Base-by-base conservation (phyloP, 192 early-diverging fungal genomes). In the Umbelopsis sp. region DNA sequence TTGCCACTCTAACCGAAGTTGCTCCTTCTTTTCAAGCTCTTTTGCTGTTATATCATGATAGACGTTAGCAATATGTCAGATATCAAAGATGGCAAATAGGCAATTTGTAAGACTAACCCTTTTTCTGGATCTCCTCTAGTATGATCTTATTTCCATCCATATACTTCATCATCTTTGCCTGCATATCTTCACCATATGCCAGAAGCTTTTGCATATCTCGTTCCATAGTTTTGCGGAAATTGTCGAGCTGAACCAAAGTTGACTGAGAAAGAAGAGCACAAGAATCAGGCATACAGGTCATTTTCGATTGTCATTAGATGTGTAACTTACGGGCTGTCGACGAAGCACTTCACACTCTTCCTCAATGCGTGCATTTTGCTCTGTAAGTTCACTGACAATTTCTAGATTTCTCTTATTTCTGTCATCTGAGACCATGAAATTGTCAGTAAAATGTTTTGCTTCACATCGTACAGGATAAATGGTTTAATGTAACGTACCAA, bases 151-250 rank as follows among this genome's bases (percentile, higher is more conserved):
- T 62, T 9, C 56, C 56, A 34, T 62, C 56, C 3, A 62, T 26
- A n/a, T 62, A 62, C 29, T 62, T 62, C 29, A 62, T 31, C 56
- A 62, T 62, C 26, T 62, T 62, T 8, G 4, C 34, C 4, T 62
- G 56, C 56, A 62, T 62, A 17, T 62, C 56, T 20, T 62, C 56
- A 34, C 31, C 56, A 34, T 62, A 62, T 29, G 56, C 56, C 24
- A 34, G n/a, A 7, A 62, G 31, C 31, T 62, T 62, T 62, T 62
- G 56, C 56, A 62, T 62, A 62, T 62, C 56, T 36, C 56, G 25
- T 26, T 62, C 56, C 56, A 62, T 62, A 7, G 7, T 20, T 26
- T 62, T 62, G 20, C 56, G 56, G 4, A 62, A 62, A 2, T 62
- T 31, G 26, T 62, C 56, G 2, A 62, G 56, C 56, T 62, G 29